Percentiles rank a stretch among this genome's conserved stretches.
These are phyloP conservation scores for Macrolepiota fuliginosa DNA, from an alignment of 768 basidiomycete species.

Conservation along the genomic window DNA sequence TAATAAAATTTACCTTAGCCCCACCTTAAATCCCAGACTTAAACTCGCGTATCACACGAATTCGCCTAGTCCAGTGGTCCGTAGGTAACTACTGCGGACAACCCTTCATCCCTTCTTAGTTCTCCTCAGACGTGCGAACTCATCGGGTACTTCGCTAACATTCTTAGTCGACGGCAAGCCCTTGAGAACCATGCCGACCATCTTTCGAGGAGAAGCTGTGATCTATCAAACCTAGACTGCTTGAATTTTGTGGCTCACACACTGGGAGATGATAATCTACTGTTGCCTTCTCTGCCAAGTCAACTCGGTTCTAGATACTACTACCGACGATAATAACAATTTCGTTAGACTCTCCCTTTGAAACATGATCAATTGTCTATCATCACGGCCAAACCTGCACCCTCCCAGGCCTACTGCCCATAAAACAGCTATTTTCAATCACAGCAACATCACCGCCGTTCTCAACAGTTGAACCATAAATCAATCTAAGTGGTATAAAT, in stretches of 20 bases:
- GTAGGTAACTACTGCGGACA: background rate
- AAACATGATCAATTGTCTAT: background rate
- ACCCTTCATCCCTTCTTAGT: background rate
- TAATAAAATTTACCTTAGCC: background rate
- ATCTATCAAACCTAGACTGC: background rate
- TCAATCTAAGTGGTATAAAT: constrained; percentile 12
- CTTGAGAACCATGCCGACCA: background rate
- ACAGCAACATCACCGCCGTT: no score
- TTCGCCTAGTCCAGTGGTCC: background rate
- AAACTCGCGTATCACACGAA: background rate
- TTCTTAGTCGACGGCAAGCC: background rate
- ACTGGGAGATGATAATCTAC: background rate
- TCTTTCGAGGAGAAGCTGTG: background rate
- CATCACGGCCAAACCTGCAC: no score
- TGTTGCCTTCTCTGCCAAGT: background rate
- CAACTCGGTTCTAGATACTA: background rate
- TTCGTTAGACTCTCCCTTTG: background rate
- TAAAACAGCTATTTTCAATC: no score
- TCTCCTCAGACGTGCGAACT: background rate
- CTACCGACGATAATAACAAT: background rate
- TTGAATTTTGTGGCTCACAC: background rate
- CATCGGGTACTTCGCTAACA: background rate
- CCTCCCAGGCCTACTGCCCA: no score
- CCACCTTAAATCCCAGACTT: background rate
- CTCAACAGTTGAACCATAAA: no score